phyloP scores from a whole-genome alignment of 2,329 filamentous ascomycete species.

The Aspergillus oerlinghausenensis region DNA sequence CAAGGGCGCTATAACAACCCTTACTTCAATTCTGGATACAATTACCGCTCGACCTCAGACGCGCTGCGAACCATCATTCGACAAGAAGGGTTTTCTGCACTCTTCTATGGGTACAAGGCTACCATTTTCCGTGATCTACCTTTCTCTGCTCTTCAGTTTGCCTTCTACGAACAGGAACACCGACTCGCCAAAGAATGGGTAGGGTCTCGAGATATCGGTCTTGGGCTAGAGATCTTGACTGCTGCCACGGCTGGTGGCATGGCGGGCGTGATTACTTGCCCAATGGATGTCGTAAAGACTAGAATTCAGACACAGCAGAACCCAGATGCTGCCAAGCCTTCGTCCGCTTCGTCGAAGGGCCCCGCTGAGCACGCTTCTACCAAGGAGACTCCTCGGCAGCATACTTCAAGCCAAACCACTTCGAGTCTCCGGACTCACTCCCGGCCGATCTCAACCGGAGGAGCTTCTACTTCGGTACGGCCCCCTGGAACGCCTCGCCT shows the following conservation, averaged over 20 bases:
- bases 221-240: slow-evolving; percentile 80
- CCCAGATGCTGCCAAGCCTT: slow-evolving; percentile 33
- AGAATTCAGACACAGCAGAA: slow-evolving; percentile 88
- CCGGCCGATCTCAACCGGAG: slow-evolving; percentile 81
- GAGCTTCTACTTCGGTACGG: slow-evolving; percentile 76
- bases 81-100: slow-evolving; percentile 73
- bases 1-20: slow-evolving; percentile 96
- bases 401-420: slow-evolving; percentile 19
- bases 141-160: slow-evolving; percentile 94
- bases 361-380: slow-evolving; percentile 19
- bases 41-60: slow-evolving; percentile 81
- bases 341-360: slow-evolving; percentile 25
- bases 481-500: slow-evolving; percentile 74
- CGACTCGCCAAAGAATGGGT: slow-evolving; percentile 74
- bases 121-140: slow-evolving; percentile 91
- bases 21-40: slow-evolving; percentile 89
- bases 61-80: slow-evolving; percentile 80
- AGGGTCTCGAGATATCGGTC: slow-evolving; percentile 75
- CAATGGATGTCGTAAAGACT: slow-evolving; percentile 95
- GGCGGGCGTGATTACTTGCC: slow-evolving; percentile 90
- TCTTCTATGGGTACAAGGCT: slow-evolving; percentile 96
- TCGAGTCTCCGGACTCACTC: slow-evolving; percentile 49
- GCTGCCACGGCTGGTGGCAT: slow-evolving; percentile 86
- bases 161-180: slow-evolving; percentile 95
- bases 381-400: slow-evolving; percentile 27